Base-by-base conservation (phyloP, 257 asterid species). In the Solanum sejunctum region DNA sequence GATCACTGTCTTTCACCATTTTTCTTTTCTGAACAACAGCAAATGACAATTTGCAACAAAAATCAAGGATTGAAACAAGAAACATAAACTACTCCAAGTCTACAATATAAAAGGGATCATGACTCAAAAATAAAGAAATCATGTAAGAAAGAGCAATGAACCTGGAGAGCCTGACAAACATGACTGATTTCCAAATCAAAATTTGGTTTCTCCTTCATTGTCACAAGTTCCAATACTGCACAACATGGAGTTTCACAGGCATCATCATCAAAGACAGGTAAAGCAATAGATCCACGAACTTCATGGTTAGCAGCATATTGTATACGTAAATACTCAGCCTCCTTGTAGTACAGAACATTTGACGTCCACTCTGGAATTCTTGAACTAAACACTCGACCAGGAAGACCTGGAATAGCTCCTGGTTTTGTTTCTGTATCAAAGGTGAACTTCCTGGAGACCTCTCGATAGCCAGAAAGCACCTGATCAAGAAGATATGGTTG, bases 341-440 rank as follows among this genome's bases (percentile, higher is more conserved):
- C 90, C 43, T 87, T 92, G 87, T 96, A 96, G 90, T 91, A 96
- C 89, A 80, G 69, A 61, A 96, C 92, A 86, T 93, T 93, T 84
- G 99, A 93, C 4, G 99, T 96, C 99, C 99, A 96, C 90, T 96
- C 99, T 13, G 98, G 98, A 70, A 95, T 85, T 87, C 88, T 91
- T 9, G 98, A 94, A 63, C 91, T 69, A 88, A 90, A 96, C 47
- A 96, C 99, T 80, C 99, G 98, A 83, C 99, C 95, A 32, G 98
- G 98, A 89, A 96, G 98, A 84, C 98, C 99, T 12, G 86, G 86
- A 77, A 88, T 80, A 52, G 91, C 91, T 41, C 93, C 92, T 13
- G 93, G 85, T 84, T 89, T 95, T 23, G 86, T 77, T 86, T 93
- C 98, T 3, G 92, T 86, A 16, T 95, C 88, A 85, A 96, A 95